A percentile compares a stretch with the other conserved stretches of the same genome.
phyloP scores from a whole-genome alignment of 371 early-diverging fungal species.

The Zychaea mexicana region DNA sequence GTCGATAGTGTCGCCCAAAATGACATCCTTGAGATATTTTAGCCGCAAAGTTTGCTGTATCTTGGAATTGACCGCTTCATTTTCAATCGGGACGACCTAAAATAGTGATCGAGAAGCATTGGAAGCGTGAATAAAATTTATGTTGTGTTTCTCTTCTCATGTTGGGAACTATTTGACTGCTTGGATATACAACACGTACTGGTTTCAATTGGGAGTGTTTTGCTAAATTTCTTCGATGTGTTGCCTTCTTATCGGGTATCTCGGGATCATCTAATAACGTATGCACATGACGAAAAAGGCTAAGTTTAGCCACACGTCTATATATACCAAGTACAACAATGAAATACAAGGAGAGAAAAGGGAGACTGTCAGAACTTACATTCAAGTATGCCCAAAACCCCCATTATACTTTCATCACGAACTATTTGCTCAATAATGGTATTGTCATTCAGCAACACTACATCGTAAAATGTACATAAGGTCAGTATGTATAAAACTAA shows the following conservation, averaged over 20 bases:
- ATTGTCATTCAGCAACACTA: slow-evolving; percentile 45
- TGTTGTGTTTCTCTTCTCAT: too few relatives aligned
- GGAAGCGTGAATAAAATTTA: too few relatives aligned
- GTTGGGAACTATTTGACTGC: slow-evolving; percentile 63
- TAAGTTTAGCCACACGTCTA: too few relatives aligned
- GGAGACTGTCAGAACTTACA: too few relatives aligned
- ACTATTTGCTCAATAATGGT: slow-evolving; percentile 72
- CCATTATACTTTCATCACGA: slow-evolving; percentile 69
- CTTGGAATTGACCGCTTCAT: slow-evolving; percentile 64
- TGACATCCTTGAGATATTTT: slow-evolving; percentile 83
- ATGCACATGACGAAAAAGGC: too few relatives aligned
- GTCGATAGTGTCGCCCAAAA: slow-evolving; percentile 71
- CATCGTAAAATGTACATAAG: background rate
- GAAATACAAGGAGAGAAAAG: too few relatives aligned
- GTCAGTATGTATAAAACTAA: too few relatives aligned
- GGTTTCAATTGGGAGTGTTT: slow-evolving; percentile 33
- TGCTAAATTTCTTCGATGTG: slow-evolving; percentile 68
- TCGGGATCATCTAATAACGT: slow-evolving; percentile 68
- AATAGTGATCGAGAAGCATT: too few relatives aligned
- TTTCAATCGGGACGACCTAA: slow-evolving; percentile 75
- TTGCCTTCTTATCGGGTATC: slow-evolving; percentile 65
- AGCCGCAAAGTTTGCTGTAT: slow-evolving; percentile 84
- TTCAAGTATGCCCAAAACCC: slow-evolving; percentile 83
- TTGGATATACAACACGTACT: too few relatives aligned
- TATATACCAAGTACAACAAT: background rate